Evolutionary conservation across 495 filamentous ascomycete genomes (phyloP), one percentile per base, ranked within the genome.

Genomic region (Annulohypoxylon stygium): DNA sequence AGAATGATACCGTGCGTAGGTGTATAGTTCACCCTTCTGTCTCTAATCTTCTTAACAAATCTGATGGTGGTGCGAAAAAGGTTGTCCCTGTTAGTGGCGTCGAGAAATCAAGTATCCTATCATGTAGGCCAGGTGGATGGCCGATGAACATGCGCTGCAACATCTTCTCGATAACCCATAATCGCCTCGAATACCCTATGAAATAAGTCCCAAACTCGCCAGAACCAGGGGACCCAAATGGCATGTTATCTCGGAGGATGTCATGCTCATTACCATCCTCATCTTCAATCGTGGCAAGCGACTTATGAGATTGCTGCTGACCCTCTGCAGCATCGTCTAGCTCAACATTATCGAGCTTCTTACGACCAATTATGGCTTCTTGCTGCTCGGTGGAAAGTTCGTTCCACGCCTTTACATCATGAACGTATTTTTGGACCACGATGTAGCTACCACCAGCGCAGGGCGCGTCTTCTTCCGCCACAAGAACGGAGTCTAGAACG

Each of bases 111-210:
- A 88, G 77, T 7, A 89, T 73, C 0, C 83, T 85, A 78, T 89
- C 87, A 74, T 89, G 86, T 57, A 87, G 50, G 0, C 87, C 87
- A 2, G 85, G 83, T 0, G 87, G 87, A 51, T 86, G 61, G 1
- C 87, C 87, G 39, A 88, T 65, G 75, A 88, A 88, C 86, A 89
- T 89, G 4, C 84, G 79, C 71, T 88, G 81, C 67, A 88, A 65
- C 87, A 89, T 89, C 71, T 80, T 80, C 77, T 89, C 87, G 69
- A 88, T 84, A 2, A 89, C 87, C 86, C 87, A 89, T 4, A 89
- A 64, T 3, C 80, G 76, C 2, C 83, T 75, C 11, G 87, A 86
- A 68, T 89, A 89, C 4, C 86, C 87, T 67, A 88, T 88, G 54
- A 89, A 88, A 73, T 88, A 89, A 1, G 87, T 89, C 14, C 87